Conservation (phyloP, 441 rosid species). For the Theobroma grandiflorum region DNA sequence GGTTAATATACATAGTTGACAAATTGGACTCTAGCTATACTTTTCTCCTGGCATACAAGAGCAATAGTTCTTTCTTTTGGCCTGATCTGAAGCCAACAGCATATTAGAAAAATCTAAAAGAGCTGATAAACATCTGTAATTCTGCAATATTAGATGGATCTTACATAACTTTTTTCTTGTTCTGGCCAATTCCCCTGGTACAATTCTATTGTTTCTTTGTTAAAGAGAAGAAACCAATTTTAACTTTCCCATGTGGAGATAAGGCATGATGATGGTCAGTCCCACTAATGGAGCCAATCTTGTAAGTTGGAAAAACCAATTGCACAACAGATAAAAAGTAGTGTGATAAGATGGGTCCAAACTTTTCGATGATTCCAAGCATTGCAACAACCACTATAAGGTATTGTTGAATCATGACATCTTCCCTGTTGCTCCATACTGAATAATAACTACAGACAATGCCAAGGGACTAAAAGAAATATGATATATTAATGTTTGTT, state of each 20-base stretch:
- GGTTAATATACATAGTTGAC: not conserved
- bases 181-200: no score
- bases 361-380: not conserved
- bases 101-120: not conserved
- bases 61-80: not conserved
- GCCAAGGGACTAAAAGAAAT: not conserved
- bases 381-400: not conserved
- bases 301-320: not conserved
- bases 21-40: not conserved
- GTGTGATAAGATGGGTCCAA: not conserved
- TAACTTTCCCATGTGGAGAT: not conserved
- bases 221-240: no score
- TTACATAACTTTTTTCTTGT: no score
- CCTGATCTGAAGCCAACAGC: not conserved
- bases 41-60: not conserved
- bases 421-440: not conserved
- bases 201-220: no score
- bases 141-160: no score
- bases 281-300: not conserved
- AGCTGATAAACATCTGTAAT: not conserved
- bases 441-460: conserved; percentile 8
- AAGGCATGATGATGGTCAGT: not conserved
- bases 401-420: not conserved
- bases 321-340: not conserved
- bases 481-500: not conserved